Base-by-base conservation (phyloP, 805 yeast genomes). In the Tanozyma kutaoensis region DNA sequence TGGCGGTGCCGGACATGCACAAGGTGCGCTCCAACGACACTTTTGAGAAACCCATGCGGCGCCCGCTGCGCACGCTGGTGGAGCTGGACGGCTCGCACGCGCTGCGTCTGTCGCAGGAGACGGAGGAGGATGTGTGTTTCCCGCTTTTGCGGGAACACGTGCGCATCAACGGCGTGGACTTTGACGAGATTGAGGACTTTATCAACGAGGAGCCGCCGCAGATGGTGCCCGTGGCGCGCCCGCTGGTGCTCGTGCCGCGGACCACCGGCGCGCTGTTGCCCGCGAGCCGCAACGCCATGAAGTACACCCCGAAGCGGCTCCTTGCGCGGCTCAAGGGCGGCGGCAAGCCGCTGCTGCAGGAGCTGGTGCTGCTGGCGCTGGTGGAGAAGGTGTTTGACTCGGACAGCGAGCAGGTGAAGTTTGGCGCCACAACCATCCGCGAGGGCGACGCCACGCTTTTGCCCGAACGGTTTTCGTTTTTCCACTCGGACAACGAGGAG, bases 101-200 rank as follows among this genome's bases (percentile, higher is more conserved):
- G 2, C 76, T 88, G 8, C 62, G 84, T 37, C 72, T 75, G 12
- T 75, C 86, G 4, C 93, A 81, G 40, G 95, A 85, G 45, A 84
- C 95, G 0, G 97, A 88, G 44, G 95, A 84, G 46, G 97, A 88
- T 66, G 98, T 88, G 24, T 88, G 97, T 61, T 86, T 86, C 53
- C 97, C 97, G 2, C 77, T 84, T 82, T 57, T 72, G 26, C 74
- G 80, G 4, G 77, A 76, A 33, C 65, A 59, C 34, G 55, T 59
- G 15, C 48, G 62, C 28, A 57, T 69, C 23, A 74, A 73, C 33
- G 95, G 94, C 12, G 81, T 91, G 38, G 95, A 88, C 51, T 84
- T 88, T 43, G 84, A 74, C 43, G 96, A 85, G 43, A 68, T 88
- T 38, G 95, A 82, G 32, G 91, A 79, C 39, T 82, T 78, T 44